Base-by-base conservation (phyloP, 495 filamentous ascomycete species). In the Trichocladium uniseriatum region DNA sequence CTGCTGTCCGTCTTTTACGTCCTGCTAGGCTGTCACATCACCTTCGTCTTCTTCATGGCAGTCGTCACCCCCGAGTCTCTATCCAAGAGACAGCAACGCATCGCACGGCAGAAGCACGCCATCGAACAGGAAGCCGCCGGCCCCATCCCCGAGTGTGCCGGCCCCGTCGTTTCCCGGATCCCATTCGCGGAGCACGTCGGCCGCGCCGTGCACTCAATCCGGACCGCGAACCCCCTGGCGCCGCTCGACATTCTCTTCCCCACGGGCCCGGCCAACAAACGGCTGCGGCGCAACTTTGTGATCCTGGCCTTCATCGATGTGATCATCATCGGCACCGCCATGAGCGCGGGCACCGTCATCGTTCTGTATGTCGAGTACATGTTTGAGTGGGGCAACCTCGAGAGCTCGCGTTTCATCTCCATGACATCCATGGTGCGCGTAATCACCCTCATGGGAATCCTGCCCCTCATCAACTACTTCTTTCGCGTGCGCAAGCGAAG, bases 11-110 rank as follows among this genome's bases (percentile, higher is more conserved):
- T 94, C 29, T 98, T 98, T 61, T 92, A 88, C 59, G 69, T 83
- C 24, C 79, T 84, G 0, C 59, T 95, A 3, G 77, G 63, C n/a
- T 78, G 79, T 41, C 89, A 95, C 61, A 22, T 69, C 8, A 62
- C 82, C 52, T 94, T 88, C 64, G 75, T 90, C 31, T 15, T 81
- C 3, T 83, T 81, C 55, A 66, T 94, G 36, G 46, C 79, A 15
- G 71, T 89, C 28, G 43, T 87, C 24, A 70, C 92, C 10, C 92
- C 92, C 0, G 92, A 98, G 53, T 94, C 87, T 1, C 69, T 96
- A 0, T 80, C 81, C 8, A 76, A 77, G 56, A 73, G 77, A 42
- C 77, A 83, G 0, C 88, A 87, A 60, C 63, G 69, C 16, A 60
- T 69, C 6, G 89, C 90, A 1, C 79, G 80, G 5, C 79, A 84